phyloP scores from a whole-genome alignment of 805 yeast genomes.

The Spathaspora sp. region DNA sequence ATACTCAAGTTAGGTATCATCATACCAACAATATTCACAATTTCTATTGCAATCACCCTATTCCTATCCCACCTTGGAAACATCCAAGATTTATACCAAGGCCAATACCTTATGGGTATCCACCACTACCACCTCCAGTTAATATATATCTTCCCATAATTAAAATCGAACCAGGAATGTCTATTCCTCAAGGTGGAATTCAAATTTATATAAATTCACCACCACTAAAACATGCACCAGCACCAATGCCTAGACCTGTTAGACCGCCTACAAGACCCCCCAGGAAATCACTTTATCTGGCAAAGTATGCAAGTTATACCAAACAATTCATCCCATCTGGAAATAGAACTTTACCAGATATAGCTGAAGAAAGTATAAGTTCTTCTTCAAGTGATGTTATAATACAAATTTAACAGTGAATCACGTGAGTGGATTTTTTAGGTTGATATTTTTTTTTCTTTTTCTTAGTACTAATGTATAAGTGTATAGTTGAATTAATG shows the following conservation, averaged over 20 bases:
- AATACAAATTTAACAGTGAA: conserved; percentile 1
- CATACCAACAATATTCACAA: background rate
- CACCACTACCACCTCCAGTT: background rate
- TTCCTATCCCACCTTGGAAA: background rate
- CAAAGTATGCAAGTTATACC: background rate
- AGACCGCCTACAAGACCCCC: background rate
- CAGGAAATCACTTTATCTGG: background rate
- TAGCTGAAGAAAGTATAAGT: background rate
- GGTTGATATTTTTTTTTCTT: background rate
- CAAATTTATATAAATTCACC: conserved; percentile 10
- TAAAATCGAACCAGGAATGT: conserved; percentile 21
- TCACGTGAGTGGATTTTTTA: background rate
- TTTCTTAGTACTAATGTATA: background rate
- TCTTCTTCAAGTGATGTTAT: conserved; percentile 7
- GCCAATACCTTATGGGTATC: background rate
- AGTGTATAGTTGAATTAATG: background rate
- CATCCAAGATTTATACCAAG: no score
- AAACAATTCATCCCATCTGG: background rate
- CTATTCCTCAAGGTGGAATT: conserved; percentile 27
- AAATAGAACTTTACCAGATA: background rate
- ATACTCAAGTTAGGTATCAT: background rate
- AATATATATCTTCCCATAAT: conserved; percentile 5
- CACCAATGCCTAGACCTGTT: background rate
- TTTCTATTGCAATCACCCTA: background rate
- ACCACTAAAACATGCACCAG: background rate